phyloP scores from a whole-genome alignment of 2,329 filamentous ascomycete genomes.

The Cryphonectria carpinicola region DNA sequence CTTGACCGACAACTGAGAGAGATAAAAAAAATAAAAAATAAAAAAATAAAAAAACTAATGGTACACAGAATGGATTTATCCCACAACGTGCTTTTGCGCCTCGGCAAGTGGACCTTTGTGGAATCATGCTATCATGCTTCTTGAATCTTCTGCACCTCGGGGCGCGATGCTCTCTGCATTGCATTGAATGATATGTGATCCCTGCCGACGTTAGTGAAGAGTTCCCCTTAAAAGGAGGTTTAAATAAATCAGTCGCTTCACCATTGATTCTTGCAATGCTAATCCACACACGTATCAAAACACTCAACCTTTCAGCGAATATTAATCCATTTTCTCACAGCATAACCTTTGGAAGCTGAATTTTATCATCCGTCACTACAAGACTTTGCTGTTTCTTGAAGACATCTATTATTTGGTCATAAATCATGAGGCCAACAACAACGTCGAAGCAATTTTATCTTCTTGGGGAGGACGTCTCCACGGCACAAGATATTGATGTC shows the following conservation, averaged over 20 bases:
- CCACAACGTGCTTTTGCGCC: conserved; percentile 13
- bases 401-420: neutral
- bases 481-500: conserved; percentile 43
- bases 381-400: conserved; percentile 7
- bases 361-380: neutral
- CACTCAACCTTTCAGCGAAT: neutral
- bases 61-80: neutral
- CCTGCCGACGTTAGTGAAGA: neutral
- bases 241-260: neutral
- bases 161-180: neutral
- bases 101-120: conserved; percentile 25
- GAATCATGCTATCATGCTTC: neutral
- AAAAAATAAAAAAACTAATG: neutral
- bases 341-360: neutral
- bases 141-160: neutral
- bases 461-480: conserved; percentile 44
- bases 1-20: conserved; percentile 8
- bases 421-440: conserved; percentile 36
- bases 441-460: conserved; percentile 46
- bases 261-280: neutral
- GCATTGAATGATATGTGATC: neutral
- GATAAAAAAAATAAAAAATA: too few species aligned
- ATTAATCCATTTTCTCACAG: too few species aligned
- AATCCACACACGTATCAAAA: neutral
- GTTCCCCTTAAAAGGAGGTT: neutral